Evolutionary conservation across 345 rosid species (phyloP).

Genomic region (Moricandia arvensis): DNA sequence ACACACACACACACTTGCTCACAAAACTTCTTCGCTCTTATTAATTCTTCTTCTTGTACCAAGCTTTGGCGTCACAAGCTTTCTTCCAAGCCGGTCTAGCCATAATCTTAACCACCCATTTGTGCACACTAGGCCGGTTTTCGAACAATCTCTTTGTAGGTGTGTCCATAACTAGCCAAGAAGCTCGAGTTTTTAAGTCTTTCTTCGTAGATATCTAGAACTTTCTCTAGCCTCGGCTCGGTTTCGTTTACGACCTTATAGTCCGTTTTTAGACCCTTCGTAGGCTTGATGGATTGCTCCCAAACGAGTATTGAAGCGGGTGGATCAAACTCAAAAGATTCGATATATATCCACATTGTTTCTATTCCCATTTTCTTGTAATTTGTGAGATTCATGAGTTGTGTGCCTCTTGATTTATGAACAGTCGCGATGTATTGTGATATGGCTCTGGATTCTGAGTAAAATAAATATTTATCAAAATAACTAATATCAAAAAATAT

Average conservation of each 20-base stretch:
- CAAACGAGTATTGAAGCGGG: conserved; percentile 15
- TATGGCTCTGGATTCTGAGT: conserved; percentile 38
- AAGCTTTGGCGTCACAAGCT: conserved; percentile 38
- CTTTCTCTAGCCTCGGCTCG: conserved; percentile 22
- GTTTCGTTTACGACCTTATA: conserved; percentile 11
- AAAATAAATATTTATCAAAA: neutral
- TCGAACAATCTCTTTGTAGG: conserved; percentile 41
- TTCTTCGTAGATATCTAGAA: conserved; percentile 58
- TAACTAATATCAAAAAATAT: neutral
- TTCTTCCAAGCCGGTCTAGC: conserved; percentile 62
- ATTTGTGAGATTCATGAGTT: conserved; percentile 8
- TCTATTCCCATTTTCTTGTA: conserved; percentile 4
- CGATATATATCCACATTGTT: conserved; percentile 38
- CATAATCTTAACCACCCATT: conserved; percentile 47
- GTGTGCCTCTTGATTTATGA: conserved; percentile 14
- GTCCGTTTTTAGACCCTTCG: conserved; percentile 17
- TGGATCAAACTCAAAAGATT: conserved; percentile 52
- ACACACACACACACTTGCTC: neutral
- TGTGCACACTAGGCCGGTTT: conserved; percentile 42
- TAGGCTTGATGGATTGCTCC: conserved; percentile 18
- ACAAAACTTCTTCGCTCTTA: neutral
- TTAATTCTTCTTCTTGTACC: neutral
- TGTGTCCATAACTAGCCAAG: conserved; percentile 40
- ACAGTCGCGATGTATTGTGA: conserved; percentile 22
- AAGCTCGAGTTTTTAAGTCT: conserved; percentile 18